Conservation (phyloP, 441 rosid species). For the Biscutella laevigata region DNA sequence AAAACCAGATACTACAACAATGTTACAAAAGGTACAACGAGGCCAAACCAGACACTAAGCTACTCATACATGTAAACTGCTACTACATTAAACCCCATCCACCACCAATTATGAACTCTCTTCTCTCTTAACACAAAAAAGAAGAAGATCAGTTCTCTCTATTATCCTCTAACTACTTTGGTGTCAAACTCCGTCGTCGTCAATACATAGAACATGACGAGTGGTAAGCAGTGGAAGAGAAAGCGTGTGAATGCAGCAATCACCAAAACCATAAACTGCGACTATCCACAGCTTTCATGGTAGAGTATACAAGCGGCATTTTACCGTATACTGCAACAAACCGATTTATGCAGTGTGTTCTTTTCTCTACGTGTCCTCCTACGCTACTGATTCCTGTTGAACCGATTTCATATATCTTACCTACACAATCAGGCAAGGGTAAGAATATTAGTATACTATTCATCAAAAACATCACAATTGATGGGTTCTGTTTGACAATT, state of each 20-base stretch:
- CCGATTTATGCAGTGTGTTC: slow-evolving; percentile 62
- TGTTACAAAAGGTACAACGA: slow-evolving; percentile 14
- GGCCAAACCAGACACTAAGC: slow-evolving; percentile 10
- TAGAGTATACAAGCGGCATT: slow-evolving; percentile 69
- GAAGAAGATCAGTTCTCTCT: background rate
- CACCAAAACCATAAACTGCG: slow-evolving; percentile 77
- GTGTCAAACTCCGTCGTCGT: background rate
- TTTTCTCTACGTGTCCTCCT: slow-evolving; percentile 75
- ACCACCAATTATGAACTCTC: background rate
- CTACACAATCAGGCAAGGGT: slow-evolving; percentile 24
- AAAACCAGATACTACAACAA: slow-evolving; percentile 3
- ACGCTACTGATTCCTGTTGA: slow-evolving; percentile 83
- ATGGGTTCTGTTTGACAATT: too few species aligned
- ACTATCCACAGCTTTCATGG: slow-evolving; percentile 69
- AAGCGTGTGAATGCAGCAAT: slow-evolving; percentile 12
- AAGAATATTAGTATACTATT: background rate
- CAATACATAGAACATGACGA: background rate
- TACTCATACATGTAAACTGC: slow-evolving; percentile 6
- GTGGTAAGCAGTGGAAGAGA: slow-evolving; percentile 8
- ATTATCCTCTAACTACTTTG: background rate
- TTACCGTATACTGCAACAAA: slow-evolving; percentile 60
- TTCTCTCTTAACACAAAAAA: background rate
- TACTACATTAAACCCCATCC: background rate
- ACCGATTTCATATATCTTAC: slow-evolving; percentile 83
- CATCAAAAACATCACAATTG: background rate